phyloP scores from a whole-genome alignment of 202 grass and related monocot species.

The Hordeum pubiflorum region DNA sequence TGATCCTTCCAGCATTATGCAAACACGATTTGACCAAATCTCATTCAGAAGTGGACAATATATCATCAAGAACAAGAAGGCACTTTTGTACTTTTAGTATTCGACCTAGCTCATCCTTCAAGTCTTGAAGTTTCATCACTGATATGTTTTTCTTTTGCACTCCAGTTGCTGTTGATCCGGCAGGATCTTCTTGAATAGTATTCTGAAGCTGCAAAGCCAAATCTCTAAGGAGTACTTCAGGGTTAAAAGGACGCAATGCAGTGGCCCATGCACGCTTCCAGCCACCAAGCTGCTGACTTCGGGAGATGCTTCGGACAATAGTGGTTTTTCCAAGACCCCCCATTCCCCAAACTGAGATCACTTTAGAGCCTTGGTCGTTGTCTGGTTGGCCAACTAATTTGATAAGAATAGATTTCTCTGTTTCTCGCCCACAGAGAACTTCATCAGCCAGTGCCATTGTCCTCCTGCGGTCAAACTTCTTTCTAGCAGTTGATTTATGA shows the following conservation, averaged over 20 bases:
- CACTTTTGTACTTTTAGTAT: not conserved
- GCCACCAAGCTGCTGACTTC: not conserved
- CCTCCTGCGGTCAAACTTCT: not conserved
- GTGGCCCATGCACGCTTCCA: slow-evolving; percentile 20
- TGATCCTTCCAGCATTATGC: not conserved
- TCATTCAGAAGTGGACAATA: not conserved
- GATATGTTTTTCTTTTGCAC: not conserved
- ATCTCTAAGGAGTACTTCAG: not conserved
- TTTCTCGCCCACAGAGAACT: not conserved
- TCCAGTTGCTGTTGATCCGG: not conserved
- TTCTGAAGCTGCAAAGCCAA: not conserved
- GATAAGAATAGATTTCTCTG: not conserved
- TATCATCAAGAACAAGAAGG: slow-evolving; percentile 7
- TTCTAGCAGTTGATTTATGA: not conserved
- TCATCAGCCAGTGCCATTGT: not conserved
- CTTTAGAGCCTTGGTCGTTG: fast-evolving
- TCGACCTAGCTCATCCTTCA: not conserved
- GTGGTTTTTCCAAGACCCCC: slow-evolving; percentile 21
- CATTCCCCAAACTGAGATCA: slow-evolving; percentile 21
- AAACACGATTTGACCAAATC: not conserved
- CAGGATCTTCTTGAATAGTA: not conserved
- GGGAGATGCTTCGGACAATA: not conserved
- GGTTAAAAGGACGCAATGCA: not conserved
- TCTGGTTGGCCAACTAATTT: not conserved
- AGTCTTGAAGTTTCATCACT: not conserved